Evolutionary conservation across 331 rosid genomes (phyloP), one percentile per base, ranked within the genome.

Genomic region (Dryas integrifolia): DNA sequence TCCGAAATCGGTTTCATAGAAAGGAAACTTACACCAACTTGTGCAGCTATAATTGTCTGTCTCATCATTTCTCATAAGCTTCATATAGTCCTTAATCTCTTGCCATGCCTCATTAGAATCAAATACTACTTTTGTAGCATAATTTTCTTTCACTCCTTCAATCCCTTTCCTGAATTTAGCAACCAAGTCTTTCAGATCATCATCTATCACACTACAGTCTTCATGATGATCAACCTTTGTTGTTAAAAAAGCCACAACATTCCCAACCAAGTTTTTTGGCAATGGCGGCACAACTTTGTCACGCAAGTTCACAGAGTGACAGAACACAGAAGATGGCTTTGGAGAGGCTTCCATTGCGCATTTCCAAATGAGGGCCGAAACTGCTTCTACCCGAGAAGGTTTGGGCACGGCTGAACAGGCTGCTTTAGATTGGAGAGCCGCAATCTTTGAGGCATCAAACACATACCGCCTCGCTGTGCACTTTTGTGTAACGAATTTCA

Each of bases 21-120:
- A 1, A 6, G 67, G 67, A 62, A 77, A 69, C n/a, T 46, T 72
- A 44, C 86, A 79, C 81, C 79, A 83, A 40, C 84, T 83, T 0
- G 40, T 13, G 45, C 65, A 78, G 6, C 2, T 1, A 30, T 58
- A 65, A n/a, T 8, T 6, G 0, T 44, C 55, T 6, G 4, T 24
- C n/a, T 46, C 24, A 0, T 5, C 38, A 18, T 35, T 39, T 4
- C n/a, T n/a, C 6, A 8, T 0, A 61, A 1, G 24, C 16, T 16
- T 24, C 41, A 3, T 15, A 51, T 43, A 70, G 58, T 24, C 76
- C 15, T 9, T 15, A 21, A 7, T 1, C 3, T 13, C 9, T 18
- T 58, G 39, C 24, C 7, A 1, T 24, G 21, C 50, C 11, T 13
- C 50, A 6, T 57, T 39, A 9, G 56, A 44, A 43, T 43, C 66